These are phyloP conservation scores for Phytophthora citricola DNA, from an alignment of 352 stramenopile genomes.

Conservation along the genomic window DNA sequence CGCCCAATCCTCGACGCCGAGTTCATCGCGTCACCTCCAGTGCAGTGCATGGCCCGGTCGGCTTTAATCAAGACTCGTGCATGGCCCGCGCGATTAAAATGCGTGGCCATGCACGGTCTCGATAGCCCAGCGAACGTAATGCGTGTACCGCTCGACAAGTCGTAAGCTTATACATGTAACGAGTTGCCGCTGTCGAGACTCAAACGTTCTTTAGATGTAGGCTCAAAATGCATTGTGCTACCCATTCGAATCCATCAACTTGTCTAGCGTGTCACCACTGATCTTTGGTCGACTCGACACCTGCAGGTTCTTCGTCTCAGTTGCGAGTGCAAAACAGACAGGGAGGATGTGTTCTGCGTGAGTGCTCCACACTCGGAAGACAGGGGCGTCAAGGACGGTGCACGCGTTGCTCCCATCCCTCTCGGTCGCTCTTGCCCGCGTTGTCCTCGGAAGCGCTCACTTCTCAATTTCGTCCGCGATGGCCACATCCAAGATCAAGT, in stretches of 20 bases:
- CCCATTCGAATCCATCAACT: neutral
- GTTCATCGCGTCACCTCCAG: constrained; percentile 25
- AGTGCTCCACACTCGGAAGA: constrained; percentile 9
- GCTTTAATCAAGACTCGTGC: constrained; percentile 22
- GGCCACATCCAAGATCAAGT: constrained; percentile 44
- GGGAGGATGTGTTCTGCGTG: constrained; percentile 19
- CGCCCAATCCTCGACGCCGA: constrained; percentile 17
- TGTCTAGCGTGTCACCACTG: constrained; percentile 14
- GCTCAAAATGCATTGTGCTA: too few relatives aligned
- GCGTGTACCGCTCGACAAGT: too few relatives aligned
- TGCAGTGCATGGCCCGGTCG: constrained; percentile 16
- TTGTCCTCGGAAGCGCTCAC: constrained; percentile 13
- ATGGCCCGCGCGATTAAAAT: constrained; percentile 12
- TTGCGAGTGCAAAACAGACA: constrained; percentile 22
- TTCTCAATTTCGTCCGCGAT: constrained; percentile 33
- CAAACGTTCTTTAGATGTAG: too few relatives aligned
- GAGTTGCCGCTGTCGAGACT: too few relatives aligned
- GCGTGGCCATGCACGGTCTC: constrained; percentile 5
- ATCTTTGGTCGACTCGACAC: neutral
- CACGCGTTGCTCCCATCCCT: constrained; percentile 10
- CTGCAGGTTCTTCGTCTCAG: constrained; percentile 25
- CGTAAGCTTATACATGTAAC: too few relatives aligned
- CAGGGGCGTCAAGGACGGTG: constrained; percentile 24
- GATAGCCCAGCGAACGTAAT: too few relatives aligned
- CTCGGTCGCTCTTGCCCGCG: constrained; percentile 5